Percentiles rank a stretch among this genome's conserved stretches.
Conservation (phyloP, 352 stramenopile species). For the Pythium apleroticum region DNA sequence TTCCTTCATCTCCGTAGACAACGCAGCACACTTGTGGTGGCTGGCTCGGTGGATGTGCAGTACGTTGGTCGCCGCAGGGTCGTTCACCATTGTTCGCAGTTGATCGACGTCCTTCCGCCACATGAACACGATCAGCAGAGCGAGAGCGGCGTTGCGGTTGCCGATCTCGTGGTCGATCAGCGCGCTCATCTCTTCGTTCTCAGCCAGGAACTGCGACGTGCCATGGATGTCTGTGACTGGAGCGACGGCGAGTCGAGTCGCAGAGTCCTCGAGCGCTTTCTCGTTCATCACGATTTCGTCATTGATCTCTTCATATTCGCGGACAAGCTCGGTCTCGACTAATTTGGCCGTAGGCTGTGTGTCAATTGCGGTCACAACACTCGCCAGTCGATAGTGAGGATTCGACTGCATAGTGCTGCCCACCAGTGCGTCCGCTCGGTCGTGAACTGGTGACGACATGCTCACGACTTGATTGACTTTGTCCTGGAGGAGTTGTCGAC, state of each 20-base stretch:
- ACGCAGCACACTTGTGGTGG: constrained; percentile 12
- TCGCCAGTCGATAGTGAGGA: too few relatives aligned
- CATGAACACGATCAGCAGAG: constrained; percentile 34
- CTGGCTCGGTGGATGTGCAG: neutral
- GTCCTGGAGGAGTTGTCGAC: too few relatives aligned
- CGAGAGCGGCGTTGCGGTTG: constrained; percentile 34
- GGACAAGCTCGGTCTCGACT: neutral
- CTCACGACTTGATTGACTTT: too few relatives aligned
- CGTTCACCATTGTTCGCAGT: constrained; percentile 3
- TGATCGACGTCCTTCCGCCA: constrained; percentile 3
- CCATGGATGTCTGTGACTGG: constrained; percentile 24
- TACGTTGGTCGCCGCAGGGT: neutral
- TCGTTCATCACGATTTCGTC: neutral
- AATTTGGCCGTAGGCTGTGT: too few relatives aligned
- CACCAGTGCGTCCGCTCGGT: too few relatives aligned
- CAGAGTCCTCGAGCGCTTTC: neutral
- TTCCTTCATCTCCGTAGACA: neutral
- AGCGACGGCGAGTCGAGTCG: constrained; percentile 20
- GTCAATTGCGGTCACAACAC: too few relatives aligned
- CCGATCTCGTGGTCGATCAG: constrained; percentile 35
- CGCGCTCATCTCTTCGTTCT: constrained; percentile 42
- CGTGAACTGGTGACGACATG: too few relatives aligned
- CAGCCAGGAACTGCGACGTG: constrained; percentile 31
- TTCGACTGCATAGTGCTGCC: too few relatives aligned
- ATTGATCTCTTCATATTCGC: neutral